Percentiles rank a stretch among this genome's conserved stretches.
Conservation (phyloP, 2,329 filamentous ascomycete species). For the Aureobasidium vineae region DNA sequence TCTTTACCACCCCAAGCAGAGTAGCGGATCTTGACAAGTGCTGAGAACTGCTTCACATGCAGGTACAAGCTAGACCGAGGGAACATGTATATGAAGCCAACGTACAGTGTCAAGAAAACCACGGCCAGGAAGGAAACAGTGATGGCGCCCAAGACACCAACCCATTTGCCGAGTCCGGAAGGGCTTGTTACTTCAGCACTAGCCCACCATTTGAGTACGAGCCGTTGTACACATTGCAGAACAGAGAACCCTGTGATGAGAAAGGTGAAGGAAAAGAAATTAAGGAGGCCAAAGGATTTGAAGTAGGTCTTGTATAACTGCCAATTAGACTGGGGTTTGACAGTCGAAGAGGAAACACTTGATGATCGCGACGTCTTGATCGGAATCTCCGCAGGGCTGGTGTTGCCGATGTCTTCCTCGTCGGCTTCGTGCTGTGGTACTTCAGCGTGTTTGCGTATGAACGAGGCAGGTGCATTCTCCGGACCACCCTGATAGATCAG, state of each 20-base stretch:
- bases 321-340: neutral
- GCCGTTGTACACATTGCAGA: slow-evolving; percentile 17
- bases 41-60: slow-evolving; percentile 27
- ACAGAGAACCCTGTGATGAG: slow-evolving; percentile 6
- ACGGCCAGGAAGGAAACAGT: slow-evolving; percentile 9
- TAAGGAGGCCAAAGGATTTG: slow-evolving; percentile 18
- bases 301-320: slow-evolving; percentile 27
- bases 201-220: slow-evolving; percentile 29
- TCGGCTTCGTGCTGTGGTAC: neutral
- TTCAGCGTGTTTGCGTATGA: neutral
- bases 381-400: neutral
- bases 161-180: slow-evolving; percentile 4
- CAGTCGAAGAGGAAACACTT: neutral
- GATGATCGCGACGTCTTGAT: neutral
- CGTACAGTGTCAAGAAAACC: slow-evolving; percentile 1
- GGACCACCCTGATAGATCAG: slow-evolving; percentile 17
- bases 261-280: neutral
- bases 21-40: slow-evolving; percentile 27
- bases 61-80: slow-evolving; percentile 28
- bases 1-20: slow-evolving; percentile 25
- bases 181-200: slow-evolving; percentile 39
- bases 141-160: slow-evolving; percentile 22
- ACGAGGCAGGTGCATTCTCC: slow-evolving; percentile 12
- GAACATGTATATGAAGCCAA: slow-evolving; percentile 25
- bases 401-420: neutral